Percentiles rank a stretch among this genome's conserved stretches.
These are phyloP conservation scores for Malassezia sp. DNA, from an alignment of 1,284 basidiomycete species.

Conservation along the genomic window DNA sequence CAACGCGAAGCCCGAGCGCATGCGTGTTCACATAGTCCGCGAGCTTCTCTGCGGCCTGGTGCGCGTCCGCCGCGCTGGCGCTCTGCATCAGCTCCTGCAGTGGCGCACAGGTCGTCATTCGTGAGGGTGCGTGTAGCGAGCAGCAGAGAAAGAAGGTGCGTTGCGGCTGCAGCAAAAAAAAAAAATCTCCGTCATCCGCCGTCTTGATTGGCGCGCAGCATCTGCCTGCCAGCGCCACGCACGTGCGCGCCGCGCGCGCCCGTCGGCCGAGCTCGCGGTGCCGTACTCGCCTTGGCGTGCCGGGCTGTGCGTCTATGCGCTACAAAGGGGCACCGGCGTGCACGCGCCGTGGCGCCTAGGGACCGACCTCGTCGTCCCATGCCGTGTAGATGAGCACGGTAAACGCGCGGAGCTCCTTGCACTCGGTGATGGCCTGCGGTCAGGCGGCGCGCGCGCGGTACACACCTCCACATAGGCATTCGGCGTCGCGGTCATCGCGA, in stretches of 20 bases:
- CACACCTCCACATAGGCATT: slow-evolving; percentile 74
- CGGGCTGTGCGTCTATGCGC: background rate
- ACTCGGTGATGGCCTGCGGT: slow-evolving; percentile 4
- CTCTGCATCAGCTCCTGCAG: slow-evolving; percentile 47
- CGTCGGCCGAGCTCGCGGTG: too few species aligned
- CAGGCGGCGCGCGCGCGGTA: slow-evolving; percentile 3
- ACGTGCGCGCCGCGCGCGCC: too few species aligned
- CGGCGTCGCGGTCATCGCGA: slow-evolving; percentile 60
- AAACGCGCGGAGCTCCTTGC: slow-evolving; percentile 13
- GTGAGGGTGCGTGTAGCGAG: too few species aligned
- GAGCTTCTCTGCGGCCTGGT: slow-evolving; percentile 45
- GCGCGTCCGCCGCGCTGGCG: slow-evolving; percentile 8
- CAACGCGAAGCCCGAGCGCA: slow-evolving; percentile 38
- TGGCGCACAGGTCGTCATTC: slow-evolving; percentile 17
- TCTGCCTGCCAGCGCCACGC: background rate
- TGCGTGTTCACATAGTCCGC: slow-evolving; percentile 44
- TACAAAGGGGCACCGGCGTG: background rate
- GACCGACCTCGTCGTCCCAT: slow-evolving; percentile 11
- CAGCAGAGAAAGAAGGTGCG: too few species aligned
- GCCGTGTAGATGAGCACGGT: slow-evolving; percentile 15
- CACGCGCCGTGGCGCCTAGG: slow-evolving; percentile 10
- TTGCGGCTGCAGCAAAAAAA: background rate
- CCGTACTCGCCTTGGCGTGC: too few species aligned
- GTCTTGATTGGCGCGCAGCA: too few species aligned
- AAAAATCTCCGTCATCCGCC: too few species aligned